Evolutionary conservation across 2,329 filamentous ascomycete species (phyloP).

Genomic region (Cladosporium cucumerinum): DNA sequence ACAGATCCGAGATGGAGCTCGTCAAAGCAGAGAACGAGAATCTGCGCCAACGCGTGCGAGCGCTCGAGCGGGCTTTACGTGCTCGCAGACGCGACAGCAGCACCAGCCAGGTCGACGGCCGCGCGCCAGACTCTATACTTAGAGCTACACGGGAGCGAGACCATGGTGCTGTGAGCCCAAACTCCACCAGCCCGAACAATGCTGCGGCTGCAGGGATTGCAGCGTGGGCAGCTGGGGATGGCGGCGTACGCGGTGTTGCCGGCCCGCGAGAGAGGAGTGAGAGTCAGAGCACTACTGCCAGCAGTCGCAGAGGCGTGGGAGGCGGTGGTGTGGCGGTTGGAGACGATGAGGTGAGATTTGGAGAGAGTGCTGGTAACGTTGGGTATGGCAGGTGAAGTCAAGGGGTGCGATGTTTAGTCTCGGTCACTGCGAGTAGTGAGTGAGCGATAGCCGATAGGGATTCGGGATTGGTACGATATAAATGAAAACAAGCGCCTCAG

Average conservation of each 20-base stretch:
- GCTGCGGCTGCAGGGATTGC: constrained; percentile 22
- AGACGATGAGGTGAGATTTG: constrained; percentile 35
- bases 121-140: constrained; percentile 2
- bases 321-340: constrained; percentile 18
- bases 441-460: neutral
- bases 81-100: constrained; percentile 32
- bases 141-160: neutral
- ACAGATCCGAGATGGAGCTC: constrained; percentile 46
- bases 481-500: neutral
- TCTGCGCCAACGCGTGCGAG: constrained; percentile 46
- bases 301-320: constrained; percentile 25
- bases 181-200: neutral
- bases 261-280: constrained; percentile 35
- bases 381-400: constrained; percentile 21
- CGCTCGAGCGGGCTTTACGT: constrained; percentile 44
- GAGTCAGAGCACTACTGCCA: constrained; percentile 38
- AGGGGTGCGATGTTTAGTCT: neutral
- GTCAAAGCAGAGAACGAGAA: constrained; percentile 50
- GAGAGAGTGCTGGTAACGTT: constrained; percentile 36
- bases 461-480: neutral
- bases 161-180: neutral
- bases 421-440: neutral
- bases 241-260: constrained; percentile 34
- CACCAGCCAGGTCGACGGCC: constrained; percentile 27
- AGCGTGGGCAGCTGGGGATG: constrained; percentile 30